phyloP scores from a whole-genome alignment of 2,329 filamentous ascomycete species.

The Ceratocystis smalleyi region DNA sequence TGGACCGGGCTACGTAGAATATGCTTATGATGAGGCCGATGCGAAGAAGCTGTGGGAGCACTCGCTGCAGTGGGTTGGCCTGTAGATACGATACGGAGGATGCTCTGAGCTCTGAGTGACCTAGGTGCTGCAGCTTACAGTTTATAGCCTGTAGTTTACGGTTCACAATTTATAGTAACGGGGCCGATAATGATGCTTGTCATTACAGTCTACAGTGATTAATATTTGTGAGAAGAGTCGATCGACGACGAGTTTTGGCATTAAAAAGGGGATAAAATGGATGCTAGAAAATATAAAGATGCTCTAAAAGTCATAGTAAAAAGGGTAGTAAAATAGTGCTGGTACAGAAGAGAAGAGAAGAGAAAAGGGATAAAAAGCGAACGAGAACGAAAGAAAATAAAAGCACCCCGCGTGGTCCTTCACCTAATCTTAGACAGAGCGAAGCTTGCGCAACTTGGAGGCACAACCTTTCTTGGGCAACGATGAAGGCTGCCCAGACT shows the following conservation, averaged over 20 bases:
- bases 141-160: no score
- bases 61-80: conserved; percentile 15
- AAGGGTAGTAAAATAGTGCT: no score
- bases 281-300: neutral
- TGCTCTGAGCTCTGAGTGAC: no score
- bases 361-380: neutral
- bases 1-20: neutral
- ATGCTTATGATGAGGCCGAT: conserved; percentile 10
- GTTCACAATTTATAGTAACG: no score
- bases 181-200: no score
- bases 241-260: neutral
- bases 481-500: neutral
- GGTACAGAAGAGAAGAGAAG: no score
- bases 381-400: neutral
- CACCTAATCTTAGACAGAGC: neutral
- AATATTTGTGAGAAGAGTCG: neutral
- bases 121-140: no score
- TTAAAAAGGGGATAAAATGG: neutral
- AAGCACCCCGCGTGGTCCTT: neutral
- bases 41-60: conserved; percentile 19
- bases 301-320: no score
- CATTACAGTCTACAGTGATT: neutral
- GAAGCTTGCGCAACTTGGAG: neutral
- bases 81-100: neutral
- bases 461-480: neutral